Evolutionary conservation across 805 yeast species (phyloP).

Genomic region (Naumovozyma baii): DNA sequence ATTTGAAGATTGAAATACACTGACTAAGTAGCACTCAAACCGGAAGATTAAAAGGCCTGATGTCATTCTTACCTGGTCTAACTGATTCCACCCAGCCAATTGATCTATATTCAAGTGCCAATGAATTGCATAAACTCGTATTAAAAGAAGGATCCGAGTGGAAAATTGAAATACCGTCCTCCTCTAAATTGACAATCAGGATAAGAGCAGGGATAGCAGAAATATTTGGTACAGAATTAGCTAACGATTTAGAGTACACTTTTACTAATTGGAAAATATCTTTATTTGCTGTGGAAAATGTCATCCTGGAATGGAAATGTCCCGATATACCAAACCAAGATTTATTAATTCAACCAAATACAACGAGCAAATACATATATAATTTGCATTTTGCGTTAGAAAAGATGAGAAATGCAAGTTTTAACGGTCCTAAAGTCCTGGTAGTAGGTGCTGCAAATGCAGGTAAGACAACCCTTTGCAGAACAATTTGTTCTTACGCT

Average conservation of each 20-base stretch:
- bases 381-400: conserved; percentile 74
- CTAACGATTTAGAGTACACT: conserved; percentile 52
- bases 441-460: conserved; percentile 61
- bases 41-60: background rate
- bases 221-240: conserved; percentile 86
- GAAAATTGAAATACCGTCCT: conserved; percentile 31
- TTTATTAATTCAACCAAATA: conserved; percentile 44
- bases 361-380: conserved; percentile 61
- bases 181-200: conserved; percentile 32
- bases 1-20: no score
- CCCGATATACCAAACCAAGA: conserved; percentile 26
- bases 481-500: conserved; percentile 66
- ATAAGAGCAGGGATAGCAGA: conserved; percentile 68
- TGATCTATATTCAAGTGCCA: conserved; percentile 10
- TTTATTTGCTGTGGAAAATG: conserved; percentile 56
- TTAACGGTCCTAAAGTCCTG: conserved; percentile 41
- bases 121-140: conserved; percentile 12
- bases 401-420: conserved; percentile 32
- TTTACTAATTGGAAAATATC: conserved; percentile 49
- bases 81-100: conserved; percentile 11
- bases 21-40: no score
- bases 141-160: conserved; percentile 24
- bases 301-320: conserved; percentile 41
- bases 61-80: conserved; percentile 11
- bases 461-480: conserved; percentile 73